phyloP scores from a whole-genome alignment of 1,284 basidiomycete genomes.

The Trametes polyzona region DNA sequence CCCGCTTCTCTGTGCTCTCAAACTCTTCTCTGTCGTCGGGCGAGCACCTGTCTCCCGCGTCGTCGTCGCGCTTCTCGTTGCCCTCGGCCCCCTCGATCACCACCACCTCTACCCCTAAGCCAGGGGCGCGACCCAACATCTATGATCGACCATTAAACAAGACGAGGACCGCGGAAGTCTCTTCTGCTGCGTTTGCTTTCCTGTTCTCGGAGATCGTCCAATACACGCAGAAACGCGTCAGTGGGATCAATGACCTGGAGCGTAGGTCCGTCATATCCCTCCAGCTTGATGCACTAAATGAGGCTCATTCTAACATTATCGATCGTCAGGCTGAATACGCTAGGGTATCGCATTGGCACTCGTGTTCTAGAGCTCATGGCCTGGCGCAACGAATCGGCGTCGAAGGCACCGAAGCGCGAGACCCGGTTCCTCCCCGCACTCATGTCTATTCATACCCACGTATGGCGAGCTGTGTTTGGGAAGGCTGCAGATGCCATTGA shows the following conservation, averaged over 20 bases:
- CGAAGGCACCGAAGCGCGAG: constrained; percentile 86
- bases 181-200: constrained; percentile 83
- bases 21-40: constrained; percentile 64
- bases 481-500: constrained; percentile 94
- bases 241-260: constrained; percentile 94
- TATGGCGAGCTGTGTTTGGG: constrained; percentile 95
- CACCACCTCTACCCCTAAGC: constrained; percentile 45
- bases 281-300: neutral
- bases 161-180: constrained; percentile 80
- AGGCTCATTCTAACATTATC: constrained; percentile 34
- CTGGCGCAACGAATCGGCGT: constrained; percentile 70
- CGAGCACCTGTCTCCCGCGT: constrained; percentile 66
- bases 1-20: constrained; percentile 72
- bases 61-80: constrained; percentile 69
- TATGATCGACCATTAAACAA: constrained; percentile 88
- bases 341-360: constrained; percentile 89
- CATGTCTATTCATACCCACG: constrained; percentile 90
- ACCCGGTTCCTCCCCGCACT: constrained; percentile 87
- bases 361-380: constrained; percentile 81
- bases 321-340: constrained; percentile 76
- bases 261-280: constrained; percentile 41
- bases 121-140: constrained; percentile 64
- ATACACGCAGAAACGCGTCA: constrained; percentile 94
- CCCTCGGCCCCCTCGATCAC: constrained; percentile 58
- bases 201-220: constrained; percentile 91